Base-by-base conservation (phyloP, 23 red algal genomes). In the Gracilaria domingensis region DNA sequence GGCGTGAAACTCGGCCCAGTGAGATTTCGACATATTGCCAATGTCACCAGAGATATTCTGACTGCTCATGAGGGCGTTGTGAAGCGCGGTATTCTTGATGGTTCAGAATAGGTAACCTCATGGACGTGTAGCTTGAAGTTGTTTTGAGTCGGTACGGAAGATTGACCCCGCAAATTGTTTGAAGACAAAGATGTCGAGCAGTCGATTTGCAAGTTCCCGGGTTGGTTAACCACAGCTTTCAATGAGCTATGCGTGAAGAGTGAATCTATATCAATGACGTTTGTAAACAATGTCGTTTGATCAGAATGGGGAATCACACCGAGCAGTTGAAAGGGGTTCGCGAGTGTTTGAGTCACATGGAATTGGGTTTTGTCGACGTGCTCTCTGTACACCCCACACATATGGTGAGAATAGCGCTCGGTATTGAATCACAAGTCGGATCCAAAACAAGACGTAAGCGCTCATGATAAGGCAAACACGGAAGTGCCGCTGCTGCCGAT, bases 21-120 rank as follows among this genome's bases (percentile, higher is more conserved):
- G 8, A 82, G 91, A 45, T 94, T 94, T 87, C 61, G 71, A 12
- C 91, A 86, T 26, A 94, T 94, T 12, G 44, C 38, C 21, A 87
- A 78, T 25, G 91, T 86, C 29, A 65, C 91, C 13, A 49, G 91
- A 26, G 91, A 94, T 44, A 30, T 83, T 20, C 28, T 91, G 8
- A 62, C 11, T 28, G 33, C 26, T n/a, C 82, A 73, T 55, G 16
- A 71, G 62, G 59, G 11, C 12, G 37, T 35, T 73, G 67, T 73
- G 34, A 40, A 29, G 59, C n/a, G 59, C 59, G 18, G 24, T 30
- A 62, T 2, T 28, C 0, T 30, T 4, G 24, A 30, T 62, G 59
- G 24, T 62, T 2, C 24, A 29, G 23, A 18, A 30, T 62, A 30
- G 59, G 0, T 62, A 2, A 8, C 9, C 2, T 55, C 13, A 14